phyloP scores from a whole-genome alignment of 2,329 filamentous ascomycete species.

The Aspergillus quadrilineatus region DNA sequence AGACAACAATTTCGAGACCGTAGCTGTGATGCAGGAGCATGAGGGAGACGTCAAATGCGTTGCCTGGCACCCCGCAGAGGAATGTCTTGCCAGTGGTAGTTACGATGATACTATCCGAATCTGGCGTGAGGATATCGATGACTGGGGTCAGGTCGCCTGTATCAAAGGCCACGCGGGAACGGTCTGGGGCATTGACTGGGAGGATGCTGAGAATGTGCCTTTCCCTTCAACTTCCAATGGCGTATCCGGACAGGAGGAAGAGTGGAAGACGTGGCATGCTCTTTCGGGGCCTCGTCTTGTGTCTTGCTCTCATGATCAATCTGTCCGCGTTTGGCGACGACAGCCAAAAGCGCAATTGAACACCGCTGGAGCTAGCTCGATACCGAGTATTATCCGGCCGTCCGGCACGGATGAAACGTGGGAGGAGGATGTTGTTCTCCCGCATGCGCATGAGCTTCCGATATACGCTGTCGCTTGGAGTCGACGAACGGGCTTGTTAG shows the following conservation, averaged over 20 bases:
- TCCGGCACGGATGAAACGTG: conserved; percentile 74
- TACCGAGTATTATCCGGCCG: conserved; percentile 87
- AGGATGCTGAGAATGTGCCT: conserved; percentile 44
- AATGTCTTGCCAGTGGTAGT: conserved; percentile 83
- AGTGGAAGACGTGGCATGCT: conserved; percentile 33
- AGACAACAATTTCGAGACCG: conserved; percentile 94
- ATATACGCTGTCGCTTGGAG: conserved; percentile 89
- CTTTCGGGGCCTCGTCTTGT: conserved; percentile 60
- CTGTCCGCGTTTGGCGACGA: conserved; percentile 75
- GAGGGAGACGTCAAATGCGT: conserved; percentile 94
- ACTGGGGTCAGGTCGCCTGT: conserved; percentile 87
- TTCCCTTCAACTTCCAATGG: not conserved
- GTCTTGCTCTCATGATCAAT: conserved; percentile 82
- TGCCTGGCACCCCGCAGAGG: conserved; percentile 78
- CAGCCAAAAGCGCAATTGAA: conserved; percentile 45
- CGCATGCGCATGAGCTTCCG: conserved; percentile 71
- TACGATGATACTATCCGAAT: conserved; percentile 90
- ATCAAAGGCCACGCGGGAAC: conserved; percentile 79
- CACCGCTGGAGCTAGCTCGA: conserved; percentile 42
- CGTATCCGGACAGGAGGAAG: not conserved
- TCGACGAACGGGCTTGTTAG: conserved; percentile 69
- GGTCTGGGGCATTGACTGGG: conserved; percentile 82
- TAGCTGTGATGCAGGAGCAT: conserved; percentile 92
- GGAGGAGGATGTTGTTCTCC: conserved; percentile 74
- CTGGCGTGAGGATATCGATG: conserved; percentile 87